These are phyloP conservation scores for Coccomyxa sp. DNA, from an alignment of 139 green algal genomes.

Conservation along the genomic window DNA sequence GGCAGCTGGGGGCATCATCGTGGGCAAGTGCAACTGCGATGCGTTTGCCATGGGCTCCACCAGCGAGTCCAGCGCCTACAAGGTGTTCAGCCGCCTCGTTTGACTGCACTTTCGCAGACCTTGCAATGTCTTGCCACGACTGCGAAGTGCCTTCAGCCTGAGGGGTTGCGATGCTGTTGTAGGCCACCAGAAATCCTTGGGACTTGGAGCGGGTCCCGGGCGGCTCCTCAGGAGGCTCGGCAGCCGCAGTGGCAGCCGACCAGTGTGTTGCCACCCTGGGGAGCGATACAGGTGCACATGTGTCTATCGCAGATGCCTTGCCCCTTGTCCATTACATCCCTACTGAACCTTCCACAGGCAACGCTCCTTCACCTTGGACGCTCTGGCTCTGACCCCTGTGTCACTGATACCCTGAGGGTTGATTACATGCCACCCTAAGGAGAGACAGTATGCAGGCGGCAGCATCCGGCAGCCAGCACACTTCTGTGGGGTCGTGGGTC, in stretches of 20 bases:
- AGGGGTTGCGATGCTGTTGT: not conserved
- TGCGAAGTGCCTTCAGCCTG: not conserved
- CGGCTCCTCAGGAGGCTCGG: constrained; percentile 91
- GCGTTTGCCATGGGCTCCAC: constrained; percentile 97
- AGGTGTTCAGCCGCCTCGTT: constrained; percentile 37
- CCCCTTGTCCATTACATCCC: no score
- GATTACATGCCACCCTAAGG: no score
- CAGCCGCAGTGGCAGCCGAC: constrained; percentile 82
- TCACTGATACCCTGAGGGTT: not conserved
- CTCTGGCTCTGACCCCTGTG: no score
- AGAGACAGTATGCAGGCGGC: constrained; percentile 56
- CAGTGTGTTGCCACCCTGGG: constrained; percentile 77
- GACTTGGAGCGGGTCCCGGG: constrained; percentile 80
- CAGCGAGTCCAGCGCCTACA: constrained; percentile 86
- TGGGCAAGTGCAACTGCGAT: constrained; percentile 98
- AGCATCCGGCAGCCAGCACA: constrained; percentile 91
- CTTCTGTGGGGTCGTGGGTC: constrained; percentile 93
- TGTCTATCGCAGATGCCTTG: no score
- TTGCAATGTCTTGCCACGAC: not conserved
- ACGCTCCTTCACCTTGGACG: no score
- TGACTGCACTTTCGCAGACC: not conserved
- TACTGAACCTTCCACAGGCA: no score
- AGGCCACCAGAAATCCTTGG: constrained; percentile 78
- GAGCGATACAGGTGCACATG: constrained; percentile 82
- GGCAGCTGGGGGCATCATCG: constrained; percentile 73